Conservation (phyloP, 2,329 filamentous ascomycete genomes). For the Rutstroemia sp. region DNA sequence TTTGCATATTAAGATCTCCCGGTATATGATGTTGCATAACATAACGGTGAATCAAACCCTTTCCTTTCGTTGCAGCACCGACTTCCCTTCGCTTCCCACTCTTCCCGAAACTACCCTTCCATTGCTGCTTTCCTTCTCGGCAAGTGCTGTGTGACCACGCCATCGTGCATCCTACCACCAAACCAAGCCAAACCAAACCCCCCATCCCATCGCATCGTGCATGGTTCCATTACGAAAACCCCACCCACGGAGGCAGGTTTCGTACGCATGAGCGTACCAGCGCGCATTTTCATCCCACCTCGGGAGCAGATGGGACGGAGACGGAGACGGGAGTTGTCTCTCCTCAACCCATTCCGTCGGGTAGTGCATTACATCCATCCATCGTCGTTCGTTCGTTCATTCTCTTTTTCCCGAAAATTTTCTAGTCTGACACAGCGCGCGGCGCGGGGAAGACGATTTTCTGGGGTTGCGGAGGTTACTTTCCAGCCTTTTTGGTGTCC, state of each 20-base stretch:
- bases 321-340: no score
- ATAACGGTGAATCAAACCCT: background rate
- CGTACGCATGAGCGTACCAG: no score
- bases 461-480: background rate
- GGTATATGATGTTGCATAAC: background rate
- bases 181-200: no score
- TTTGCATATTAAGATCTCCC: background rate
- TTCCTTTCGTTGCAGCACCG: background rate
- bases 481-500: background rate
- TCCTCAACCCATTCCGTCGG: no score
- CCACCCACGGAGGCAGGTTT: background rate
- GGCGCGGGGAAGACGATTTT: background rate
- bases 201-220: background rate
- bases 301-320: no score
- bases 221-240: background rate
- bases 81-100: background rate
- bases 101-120: background rate
- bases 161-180: background rate
- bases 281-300: no score
- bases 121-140: background rate
- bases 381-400: no score
- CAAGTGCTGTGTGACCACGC: background rate
- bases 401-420: no score
- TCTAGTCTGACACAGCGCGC: no score
- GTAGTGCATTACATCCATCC: background rate